A percentile compares a stretch with the other conserved stretches of the same genome.
phyloP scores from a whole-genome alignment of 805 yeast species.

The Nakazawaea sp. region DNA sequence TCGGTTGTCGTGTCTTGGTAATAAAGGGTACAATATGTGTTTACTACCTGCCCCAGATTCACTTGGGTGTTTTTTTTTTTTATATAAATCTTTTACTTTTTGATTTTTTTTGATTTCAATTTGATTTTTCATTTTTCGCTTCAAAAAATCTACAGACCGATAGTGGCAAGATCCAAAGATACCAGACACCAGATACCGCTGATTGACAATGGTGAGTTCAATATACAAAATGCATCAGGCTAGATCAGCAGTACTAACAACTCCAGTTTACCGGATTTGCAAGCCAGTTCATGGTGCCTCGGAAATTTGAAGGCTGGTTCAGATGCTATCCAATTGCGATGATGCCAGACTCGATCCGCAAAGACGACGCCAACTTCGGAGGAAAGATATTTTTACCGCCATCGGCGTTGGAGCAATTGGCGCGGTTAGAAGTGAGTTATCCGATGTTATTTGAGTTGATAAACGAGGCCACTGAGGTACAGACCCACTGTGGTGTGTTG shows the following conservation, averaged over 20 bases:
- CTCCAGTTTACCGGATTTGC: conserved; percentile 11
- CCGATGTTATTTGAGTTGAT: conserved; percentile 89
- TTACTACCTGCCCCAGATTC: neutral
- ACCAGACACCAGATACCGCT: no score
- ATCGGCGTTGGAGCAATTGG: conserved; percentile 79
- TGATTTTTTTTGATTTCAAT: neutral
- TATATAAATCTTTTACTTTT: no score
- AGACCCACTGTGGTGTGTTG: conserved; percentile 88
- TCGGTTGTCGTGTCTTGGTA: no score
- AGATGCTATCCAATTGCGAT: conserved; percentile 87
- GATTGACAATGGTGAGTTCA: no score
- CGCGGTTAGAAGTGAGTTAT: conserved; percentile 86
- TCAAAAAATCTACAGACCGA: no score
- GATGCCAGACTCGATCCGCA: conserved; percentile 73
- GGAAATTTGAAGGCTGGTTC: conserved; percentile 74
- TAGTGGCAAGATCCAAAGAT: no score
- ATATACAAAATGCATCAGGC: no score
- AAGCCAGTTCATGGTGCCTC: conserved; percentile 14
- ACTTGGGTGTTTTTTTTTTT: no score
- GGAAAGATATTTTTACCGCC: conserved; percentile 96
- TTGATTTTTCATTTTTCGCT: neutral
- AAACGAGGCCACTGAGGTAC: conserved; percentile 49
- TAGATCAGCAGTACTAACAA: neutral
- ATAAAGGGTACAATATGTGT: no score
- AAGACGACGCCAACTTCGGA: conserved; percentile 82